phyloP scores from a whole-genome alignment of 169 alveolate genomes.

The Theileria luwenshuni region DNA sequence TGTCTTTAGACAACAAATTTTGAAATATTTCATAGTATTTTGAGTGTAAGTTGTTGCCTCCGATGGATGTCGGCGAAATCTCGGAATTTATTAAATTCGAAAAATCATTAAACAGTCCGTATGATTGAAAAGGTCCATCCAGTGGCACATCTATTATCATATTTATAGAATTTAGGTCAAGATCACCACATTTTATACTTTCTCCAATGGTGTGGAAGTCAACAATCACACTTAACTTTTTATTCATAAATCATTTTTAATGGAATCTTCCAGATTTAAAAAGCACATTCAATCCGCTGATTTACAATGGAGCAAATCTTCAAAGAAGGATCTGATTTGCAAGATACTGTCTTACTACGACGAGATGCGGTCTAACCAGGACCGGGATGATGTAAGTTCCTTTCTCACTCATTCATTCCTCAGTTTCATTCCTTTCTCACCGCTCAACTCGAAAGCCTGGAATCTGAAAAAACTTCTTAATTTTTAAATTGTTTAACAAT shows the following conservation, averaged over 20 bases:
- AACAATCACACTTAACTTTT: no score
- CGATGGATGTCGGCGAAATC: conserved; percentile 1
- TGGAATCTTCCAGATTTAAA: no score
- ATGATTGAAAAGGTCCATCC: not conserved
- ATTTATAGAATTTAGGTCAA: not conserved
- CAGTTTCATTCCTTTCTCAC: conserved; percentile 17
- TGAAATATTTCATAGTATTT: conserved; percentile 7
- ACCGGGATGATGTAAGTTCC: no score
- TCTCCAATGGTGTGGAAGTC: no score
- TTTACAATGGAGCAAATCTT: not conserved
- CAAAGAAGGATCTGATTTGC: not conserved
- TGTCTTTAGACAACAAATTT: not conserved
- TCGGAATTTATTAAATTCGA: not conserved
- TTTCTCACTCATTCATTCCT: conserved; percentile 1
- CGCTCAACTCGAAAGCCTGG: not conserved
- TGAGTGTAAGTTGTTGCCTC: not conserved
- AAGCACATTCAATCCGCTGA: no score
- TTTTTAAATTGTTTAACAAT: no score
- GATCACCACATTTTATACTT: not conserved
- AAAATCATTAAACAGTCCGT: conserved; percentile 5
- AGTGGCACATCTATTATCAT: not conserved
- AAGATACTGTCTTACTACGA: not conserved
- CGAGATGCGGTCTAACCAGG: not conserved
- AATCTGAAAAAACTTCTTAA: no score
- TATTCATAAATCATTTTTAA: no score